A percentile compares a stretch with the other conserved stretches of the same genome.
Evolutionary conservation across 2,329 filamentous ascomycete species (phyloP).

Genomic region (Magnaporthiopsis incrustans): DNA sequence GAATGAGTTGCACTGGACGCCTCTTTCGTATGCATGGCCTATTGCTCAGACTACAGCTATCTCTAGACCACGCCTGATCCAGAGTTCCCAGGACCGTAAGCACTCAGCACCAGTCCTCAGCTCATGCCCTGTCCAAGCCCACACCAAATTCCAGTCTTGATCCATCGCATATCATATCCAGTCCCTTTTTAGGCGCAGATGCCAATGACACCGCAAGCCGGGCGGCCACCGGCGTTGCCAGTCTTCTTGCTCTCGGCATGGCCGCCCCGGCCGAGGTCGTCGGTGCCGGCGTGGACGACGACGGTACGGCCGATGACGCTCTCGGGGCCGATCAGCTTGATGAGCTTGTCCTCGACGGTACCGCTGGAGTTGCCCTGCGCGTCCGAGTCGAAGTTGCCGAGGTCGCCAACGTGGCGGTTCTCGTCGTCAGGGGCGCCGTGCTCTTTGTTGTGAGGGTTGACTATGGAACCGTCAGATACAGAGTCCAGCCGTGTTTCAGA

Average conservation of each 20-base stretch:
- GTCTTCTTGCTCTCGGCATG: slow-evolving; percentile 97
- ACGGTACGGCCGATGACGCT: slow-evolving; percentile 94
- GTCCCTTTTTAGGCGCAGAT: slow-evolving; percentile 58
- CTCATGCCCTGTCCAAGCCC: background rate
- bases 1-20: background rate
- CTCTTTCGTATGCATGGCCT: background rate
- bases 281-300: slow-evolving; percentile 89
- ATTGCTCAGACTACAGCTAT: background rate
- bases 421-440: slow-evolving; percentile 82
- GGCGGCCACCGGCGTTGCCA: slow-evolving; percentile 86
- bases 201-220: slow-evolving; percentile 94
- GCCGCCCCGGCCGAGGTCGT: slow-evolving; percentile 89
- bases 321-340: slow-evolving; percentile 95
- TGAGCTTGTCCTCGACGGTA: slow-evolving; percentile 65
- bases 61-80: background rate
- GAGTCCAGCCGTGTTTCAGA: background rate
- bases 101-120: background rate
- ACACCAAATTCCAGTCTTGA: background rate
- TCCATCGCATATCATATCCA: background rate
- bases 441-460: slow-evolving; percentile 91
- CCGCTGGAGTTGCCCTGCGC: slow-evolving; percentile 85
- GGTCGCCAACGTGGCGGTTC: slow-evolving; percentile 88
- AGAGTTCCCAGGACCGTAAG: background rate
- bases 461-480: slow-evolving; percentile 33
- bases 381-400: slow-evolving; percentile 96